Conservation (phyloP, 23 red algal species). For the Chondrus crispus region DNA sequence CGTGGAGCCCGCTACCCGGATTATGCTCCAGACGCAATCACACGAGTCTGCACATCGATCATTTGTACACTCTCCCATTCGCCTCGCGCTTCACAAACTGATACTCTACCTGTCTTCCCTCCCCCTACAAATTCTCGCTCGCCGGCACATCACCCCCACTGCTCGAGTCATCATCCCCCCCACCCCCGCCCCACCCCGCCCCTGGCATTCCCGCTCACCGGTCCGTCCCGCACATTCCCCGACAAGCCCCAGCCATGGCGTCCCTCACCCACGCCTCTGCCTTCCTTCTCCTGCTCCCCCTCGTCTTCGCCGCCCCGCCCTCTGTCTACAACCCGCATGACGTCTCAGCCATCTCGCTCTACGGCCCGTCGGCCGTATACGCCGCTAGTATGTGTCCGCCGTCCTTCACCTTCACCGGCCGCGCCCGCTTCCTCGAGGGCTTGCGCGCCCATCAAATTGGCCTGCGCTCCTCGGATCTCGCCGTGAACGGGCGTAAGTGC, state of each 20-base stretch:
- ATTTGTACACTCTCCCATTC: too few species aligned
- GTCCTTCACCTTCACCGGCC: neutral
- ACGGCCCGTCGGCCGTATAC: conserved; percentile 1
- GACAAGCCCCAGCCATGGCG: neutral
- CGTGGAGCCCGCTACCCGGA: too few species aligned
- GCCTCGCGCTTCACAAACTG: too few species aligned
- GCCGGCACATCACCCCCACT: neutral
- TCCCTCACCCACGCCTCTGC: neutral
- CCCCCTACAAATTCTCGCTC: too few species aligned
- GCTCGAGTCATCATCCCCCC: neutral
- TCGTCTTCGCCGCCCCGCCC: neutral
- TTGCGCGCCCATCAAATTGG: neutral
- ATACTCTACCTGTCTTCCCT: too few species aligned
- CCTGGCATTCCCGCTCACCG: neutral
- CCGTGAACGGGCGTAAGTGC: neutral
- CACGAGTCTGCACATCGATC: too few species aligned
- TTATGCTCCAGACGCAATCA: too few species aligned
- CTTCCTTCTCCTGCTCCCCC: neutral
- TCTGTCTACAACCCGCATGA: neutral
- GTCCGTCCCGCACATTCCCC: too few species aligned
- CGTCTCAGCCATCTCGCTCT: conserved; percentile 22
- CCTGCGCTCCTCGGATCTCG: neutral
- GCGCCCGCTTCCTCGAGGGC: neutral
- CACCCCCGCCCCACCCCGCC: neutral
- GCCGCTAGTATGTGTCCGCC: neutral